Conservation (phyloP, 192 early-diverging fungal species). For the Podila clonocystis region DNA sequence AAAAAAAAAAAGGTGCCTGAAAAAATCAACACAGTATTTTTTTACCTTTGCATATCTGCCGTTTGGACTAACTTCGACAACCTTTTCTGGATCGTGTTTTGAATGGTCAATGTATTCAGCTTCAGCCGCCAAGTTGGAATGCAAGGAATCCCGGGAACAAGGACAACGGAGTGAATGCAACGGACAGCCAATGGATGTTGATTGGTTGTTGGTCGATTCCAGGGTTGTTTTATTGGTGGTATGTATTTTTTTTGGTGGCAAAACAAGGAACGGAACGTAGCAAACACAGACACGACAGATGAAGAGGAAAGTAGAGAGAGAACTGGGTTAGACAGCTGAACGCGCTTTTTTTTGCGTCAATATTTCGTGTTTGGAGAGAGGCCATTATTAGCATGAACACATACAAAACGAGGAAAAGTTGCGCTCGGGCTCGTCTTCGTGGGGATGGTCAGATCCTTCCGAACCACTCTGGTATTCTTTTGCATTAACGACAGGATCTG, state of each 20-base stretch:
- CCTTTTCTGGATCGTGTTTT: slow-evolving; percentile 61
- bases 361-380: not conserved
- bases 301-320: not conserved
- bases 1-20: too few species aligned
- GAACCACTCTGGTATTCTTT: slow-evolving; percentile 32
- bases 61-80: slow-evolving; percentile 63
- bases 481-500: slow-evolving; percentile 33
- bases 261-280: not conserved
- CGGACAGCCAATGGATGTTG: not conserved
- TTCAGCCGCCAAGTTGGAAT: not conserved
- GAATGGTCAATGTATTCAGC: slow-evolving; percentile 64
- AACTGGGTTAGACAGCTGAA: not conserved
- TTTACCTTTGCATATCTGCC: slow-evolving; percentile 62
- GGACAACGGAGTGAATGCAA: not conserved
- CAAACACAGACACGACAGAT: not conserved
- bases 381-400: not conserved
- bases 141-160: not conserved
- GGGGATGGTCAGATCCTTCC: slow-evolving; percentile 43
- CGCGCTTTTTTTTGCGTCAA: not conserved
- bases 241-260: slow-evolving; percentile 3
- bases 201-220: not conserved
- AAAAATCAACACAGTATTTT: not conserved
- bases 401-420: slow-evolving; percentile 35
- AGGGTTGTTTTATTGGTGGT: too few species aligned
- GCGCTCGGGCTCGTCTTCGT: slow-evolving; percentile 38